Evolutionary conservation across 306 rosid species (phyloP).

Genomic region (Glycine tomentella): DNA sequence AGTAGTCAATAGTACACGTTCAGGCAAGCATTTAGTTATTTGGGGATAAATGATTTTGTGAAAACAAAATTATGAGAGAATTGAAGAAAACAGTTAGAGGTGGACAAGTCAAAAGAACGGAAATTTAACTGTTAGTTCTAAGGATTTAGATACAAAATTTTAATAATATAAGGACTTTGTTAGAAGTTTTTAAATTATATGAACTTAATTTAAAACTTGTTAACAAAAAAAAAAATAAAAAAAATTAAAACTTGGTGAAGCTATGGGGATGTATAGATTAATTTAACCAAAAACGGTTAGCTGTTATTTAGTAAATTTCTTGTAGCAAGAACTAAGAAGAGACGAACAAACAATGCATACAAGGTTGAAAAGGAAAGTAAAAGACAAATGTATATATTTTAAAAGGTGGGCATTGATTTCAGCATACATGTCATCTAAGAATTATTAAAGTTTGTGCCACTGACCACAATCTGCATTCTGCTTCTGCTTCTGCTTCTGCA

Average conservation of each 20-base stretch:
- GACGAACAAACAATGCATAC: background rate
- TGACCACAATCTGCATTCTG: background rate
- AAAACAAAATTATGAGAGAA: background rate
- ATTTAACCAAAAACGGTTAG: background rate
- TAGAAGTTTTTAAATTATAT: background rate
- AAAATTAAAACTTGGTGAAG: background rate
- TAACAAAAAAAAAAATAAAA: background rate
- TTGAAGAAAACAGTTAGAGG: constrained; percentile 1
- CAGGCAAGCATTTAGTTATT: constrained; percentile 3
- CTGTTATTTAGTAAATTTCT: constrained; percentile 12
- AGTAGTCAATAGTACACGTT: background rate
- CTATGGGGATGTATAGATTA: background rate
- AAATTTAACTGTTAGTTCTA: background rate
- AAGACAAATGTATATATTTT: background rate
- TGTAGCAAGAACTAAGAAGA: background rate
- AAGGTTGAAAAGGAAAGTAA: constrained; percentile 21
- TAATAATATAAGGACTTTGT: background rate
- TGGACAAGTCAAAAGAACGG: background rate
- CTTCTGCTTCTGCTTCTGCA: constrained; percentile 23
- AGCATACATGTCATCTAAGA: background rate
- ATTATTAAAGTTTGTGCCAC: background rate
- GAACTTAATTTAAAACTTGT: background rate
- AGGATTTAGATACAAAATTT: background rate
- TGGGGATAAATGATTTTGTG: background rate
- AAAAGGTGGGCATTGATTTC: constrained; percentile 4